Evolutionary conservation across 179 eudicot genomes (phyloP).

Genomic region (Vitellaria paradoxa): DNA sequence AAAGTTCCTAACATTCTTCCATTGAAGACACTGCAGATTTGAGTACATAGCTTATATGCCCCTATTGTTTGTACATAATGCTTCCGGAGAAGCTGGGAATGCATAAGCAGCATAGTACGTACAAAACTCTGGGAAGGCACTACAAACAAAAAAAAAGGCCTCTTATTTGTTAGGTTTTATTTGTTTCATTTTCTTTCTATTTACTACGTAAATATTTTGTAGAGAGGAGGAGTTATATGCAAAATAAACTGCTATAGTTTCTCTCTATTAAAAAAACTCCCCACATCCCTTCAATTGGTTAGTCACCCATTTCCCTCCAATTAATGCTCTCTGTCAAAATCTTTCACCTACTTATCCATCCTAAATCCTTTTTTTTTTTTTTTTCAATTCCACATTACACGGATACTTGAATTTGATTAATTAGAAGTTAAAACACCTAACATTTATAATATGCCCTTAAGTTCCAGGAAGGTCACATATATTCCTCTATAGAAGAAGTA

Average conservation of each 20-base stretch:
- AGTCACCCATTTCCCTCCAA: neutral
- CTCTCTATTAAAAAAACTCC: neutral
- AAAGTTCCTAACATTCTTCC: too few relatives aligned
- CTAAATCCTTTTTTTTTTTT: neutral
- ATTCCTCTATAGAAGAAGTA: too few relatives aligned
- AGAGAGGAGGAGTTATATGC: neutral
- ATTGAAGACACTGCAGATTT: neutral
- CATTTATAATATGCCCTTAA: neutral
- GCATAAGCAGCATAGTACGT: neutral
- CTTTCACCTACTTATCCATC: neutral
- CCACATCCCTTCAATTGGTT: neutral
- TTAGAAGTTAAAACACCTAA: neutral
- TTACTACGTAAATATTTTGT: neutral
- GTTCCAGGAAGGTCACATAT: neutral
- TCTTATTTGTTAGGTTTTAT: neutral
- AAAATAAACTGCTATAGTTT: neutral
- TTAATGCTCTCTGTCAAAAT: neutral
- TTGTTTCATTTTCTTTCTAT: neutral
- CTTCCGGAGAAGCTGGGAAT: neutral
- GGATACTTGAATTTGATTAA: neutral
- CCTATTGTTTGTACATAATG: neutral
- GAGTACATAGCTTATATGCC: neutral
- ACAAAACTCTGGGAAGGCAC: neutral
- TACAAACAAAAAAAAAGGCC: neutral
- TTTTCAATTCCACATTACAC: neutral